phyloP scores from a whole-genome alignment of 805 yeast species.

The Sugiyamaella qingdaonensis region DNA sequence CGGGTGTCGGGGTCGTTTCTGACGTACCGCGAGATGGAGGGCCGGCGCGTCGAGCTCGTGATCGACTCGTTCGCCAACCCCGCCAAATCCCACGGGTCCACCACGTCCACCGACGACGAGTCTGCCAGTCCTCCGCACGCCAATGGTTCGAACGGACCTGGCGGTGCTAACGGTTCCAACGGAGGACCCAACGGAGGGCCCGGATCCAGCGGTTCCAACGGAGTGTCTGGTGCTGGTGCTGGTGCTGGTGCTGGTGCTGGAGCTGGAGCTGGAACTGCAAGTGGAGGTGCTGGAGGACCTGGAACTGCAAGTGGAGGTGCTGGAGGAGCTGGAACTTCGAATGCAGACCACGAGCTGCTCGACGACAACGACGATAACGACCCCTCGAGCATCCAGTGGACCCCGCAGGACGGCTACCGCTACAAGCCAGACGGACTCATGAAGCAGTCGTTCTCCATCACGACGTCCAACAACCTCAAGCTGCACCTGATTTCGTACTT shows the following conservation, averaged over 20 bases:
- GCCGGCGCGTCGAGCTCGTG: constrained; percentile 20
- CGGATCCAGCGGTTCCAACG: no score
- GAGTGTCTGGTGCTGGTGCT: no score
- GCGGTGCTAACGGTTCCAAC: constrained; percentile 1
- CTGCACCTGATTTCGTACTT: constrained; percentile 60
- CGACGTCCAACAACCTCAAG: constrained; percentile 49
- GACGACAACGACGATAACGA: constrained; percentile 10
- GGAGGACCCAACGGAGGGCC: no score
- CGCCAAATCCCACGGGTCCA: background rate
- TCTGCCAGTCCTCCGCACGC: background rate
- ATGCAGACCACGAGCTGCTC: no score
- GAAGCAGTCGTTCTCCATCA: constrained; percentile 60
- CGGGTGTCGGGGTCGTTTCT: constrained; percentile 62
- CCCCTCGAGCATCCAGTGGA: constrained; percentile 6
- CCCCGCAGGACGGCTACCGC: constrained; percentile 33
- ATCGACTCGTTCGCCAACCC: constrained; percentile 10
- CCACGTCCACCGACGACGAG: background rate
- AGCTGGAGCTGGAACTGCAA: no score
- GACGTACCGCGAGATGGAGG: constrained; percentile 59
- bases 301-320: no score
- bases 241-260: no score
- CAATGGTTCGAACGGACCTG: background rate
- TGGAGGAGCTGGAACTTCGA: no score
- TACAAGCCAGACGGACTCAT: constrained; percentile 52
- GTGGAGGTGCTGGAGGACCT: no score